Conservation (phyloP, 2,329 filamentous ascomycete species). For the Fusarium brevicatenulatum region DNA sequence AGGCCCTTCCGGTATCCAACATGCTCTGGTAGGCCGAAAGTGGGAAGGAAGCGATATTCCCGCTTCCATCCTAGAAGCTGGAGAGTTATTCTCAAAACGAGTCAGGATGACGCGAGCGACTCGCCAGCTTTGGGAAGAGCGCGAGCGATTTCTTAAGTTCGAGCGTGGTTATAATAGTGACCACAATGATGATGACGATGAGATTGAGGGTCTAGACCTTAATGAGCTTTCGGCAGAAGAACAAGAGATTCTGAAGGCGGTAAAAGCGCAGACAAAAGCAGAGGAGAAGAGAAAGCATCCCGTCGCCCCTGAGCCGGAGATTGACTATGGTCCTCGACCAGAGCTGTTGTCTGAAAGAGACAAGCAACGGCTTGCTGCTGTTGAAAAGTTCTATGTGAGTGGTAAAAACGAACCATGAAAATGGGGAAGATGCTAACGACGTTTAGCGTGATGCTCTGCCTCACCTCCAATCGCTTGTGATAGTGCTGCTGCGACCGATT, state of each 20-base stretch:
- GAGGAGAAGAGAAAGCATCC: slow-evolving; percentile 40
- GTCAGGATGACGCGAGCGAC: slow-evolving; percentile 93
- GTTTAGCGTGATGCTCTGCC: slow-evolving; percentile 77
- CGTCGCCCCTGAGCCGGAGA: slow-evolving; percentile 39
- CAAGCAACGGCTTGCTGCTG: slow-evolving; percentile 72
- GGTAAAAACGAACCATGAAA: neutral
- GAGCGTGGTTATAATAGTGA: slow-evolving; percentile 85
- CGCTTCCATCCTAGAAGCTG: slow-evolving; percentile 93
- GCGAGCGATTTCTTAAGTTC: slow-evolving; percentile 89
- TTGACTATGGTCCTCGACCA: slow-evolving; percentile 60
- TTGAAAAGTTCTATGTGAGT: slow-evolving; percentile 89
- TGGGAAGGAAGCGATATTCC: slow-evolving; percentile 97
- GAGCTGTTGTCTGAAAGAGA: slow-evolving; percentile 62
- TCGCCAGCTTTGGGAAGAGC: slow-evolving; percentile 93
- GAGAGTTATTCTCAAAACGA: slow-evolving; percentile 87
- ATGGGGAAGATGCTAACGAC: neutral
- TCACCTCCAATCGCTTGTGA: slow-evolving; percentile 90
- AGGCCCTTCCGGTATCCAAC: slow-evolving; percentile 82
- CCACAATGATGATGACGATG: slow-evolving; percentile 55
- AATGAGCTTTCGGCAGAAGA: slow-evolving; percentile 56
- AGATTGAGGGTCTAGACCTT: slow-evolving; percentile 60
- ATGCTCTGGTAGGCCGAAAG: slow-evolving; percentile 79
- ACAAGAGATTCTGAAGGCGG: slow-evolving; percentile 53
- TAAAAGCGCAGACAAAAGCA: slow-evolving; percentile 49
- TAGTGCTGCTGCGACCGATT: slow-evolving; percentile 90